Percentiles rank a stretch among this genome's conserved stretches.
Evolutionary conservation across 2,329 filamentous ascomycete species (phyloP).

Genomic region (Zelopaecilomyces penicillatus): DNA sequence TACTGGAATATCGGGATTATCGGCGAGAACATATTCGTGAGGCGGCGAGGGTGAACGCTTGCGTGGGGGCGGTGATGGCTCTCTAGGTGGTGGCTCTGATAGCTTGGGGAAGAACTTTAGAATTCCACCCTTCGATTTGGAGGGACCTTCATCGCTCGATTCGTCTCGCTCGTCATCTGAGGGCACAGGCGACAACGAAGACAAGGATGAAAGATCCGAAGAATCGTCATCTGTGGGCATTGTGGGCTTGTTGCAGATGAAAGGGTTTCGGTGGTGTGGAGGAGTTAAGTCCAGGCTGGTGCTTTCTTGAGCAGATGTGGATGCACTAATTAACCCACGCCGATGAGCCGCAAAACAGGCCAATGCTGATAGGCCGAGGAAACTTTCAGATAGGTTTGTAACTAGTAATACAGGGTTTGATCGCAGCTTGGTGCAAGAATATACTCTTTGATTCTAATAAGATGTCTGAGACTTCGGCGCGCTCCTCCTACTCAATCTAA

Average conservation of each 20-base stretch:
- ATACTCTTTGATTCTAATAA: no score
- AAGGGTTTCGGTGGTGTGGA: conserved; percentile 16
- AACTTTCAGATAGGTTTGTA: conserved; percentile 16
- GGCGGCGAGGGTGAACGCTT: conserved; percentile 83
- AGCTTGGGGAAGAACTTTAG: conserved; percentile 60
- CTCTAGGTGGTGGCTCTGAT: conserved; percentile 43
- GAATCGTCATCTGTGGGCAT: conserved; percentile 55
- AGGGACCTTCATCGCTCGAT: conserved; percentile 21
- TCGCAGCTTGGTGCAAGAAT: background rate
- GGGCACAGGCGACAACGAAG: conserved; percentile 37
- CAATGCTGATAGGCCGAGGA: conserved; percentile 23
- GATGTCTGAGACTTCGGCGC: no score
- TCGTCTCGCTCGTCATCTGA: conserved; percentile 41
- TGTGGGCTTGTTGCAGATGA: conserved; percentile 14
- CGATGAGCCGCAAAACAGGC: conserved; percentile 23
- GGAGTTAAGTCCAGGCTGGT: conserved; percentile 22
- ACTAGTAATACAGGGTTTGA: conserved; percentile 4
- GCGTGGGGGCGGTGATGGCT: conserved; percentile 56
- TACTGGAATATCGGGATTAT: conserved; percentile 89
- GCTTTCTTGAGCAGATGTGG: conserved; percentile 23
- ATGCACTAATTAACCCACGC: conserved; percentile 22
- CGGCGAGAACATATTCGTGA: conserved; percentile 81
- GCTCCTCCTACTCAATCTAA: no score
- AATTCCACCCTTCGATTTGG: conserved; percentile 50
- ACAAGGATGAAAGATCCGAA: conserved; percentile 54